These are phyloP conservation scores for Elsinoe necatrix DNA, from an alignment of 2,329 filamentous ascomycete genomes.

Conservation along the genomic window DNA sequence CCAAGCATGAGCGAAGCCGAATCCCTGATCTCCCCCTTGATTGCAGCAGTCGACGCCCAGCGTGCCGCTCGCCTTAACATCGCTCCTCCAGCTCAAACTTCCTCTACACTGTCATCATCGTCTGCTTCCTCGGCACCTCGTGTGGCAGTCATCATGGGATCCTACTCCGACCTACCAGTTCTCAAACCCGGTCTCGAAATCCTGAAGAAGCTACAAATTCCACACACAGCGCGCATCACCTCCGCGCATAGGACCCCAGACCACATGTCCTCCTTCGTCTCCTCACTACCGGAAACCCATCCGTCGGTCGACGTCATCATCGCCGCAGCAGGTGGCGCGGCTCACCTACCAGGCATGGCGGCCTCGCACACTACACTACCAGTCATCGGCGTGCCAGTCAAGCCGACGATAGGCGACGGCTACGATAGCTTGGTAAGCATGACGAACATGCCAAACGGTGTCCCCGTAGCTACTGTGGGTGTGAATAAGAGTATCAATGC, in stretches of 20 bases:
- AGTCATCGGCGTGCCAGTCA: conserved; percentile 45
- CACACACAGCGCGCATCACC: conserved; percentile 65
- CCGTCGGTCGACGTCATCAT: conserved; percentile 39
- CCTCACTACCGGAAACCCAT: conserved; percentile 27
- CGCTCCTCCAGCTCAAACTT: conserved; percentile 29
- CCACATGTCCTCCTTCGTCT: conserved; percentile 40
- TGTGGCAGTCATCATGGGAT: conserved; percentile 76
- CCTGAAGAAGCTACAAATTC: conserved; percentile 60
- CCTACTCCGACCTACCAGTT: conserved; percentile 65
- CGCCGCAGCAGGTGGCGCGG: conserved; percentile 42
- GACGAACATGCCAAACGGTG: conserved; percentile 44
- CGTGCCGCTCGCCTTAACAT: conserved; percentile 43
- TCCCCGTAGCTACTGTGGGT: conserved; percentile 35
- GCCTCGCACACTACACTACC: conserved; percentile 43
- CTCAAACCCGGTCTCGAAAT: conserved; percentile 59
- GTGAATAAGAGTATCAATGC: conserved; percentile 42
- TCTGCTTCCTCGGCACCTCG: conserved; percentile 17
- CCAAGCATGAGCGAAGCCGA: conserved; percentile 60
- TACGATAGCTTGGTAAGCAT: conserved; percentile 44
- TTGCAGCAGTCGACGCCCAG: conserved; percentile 51
- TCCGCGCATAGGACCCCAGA: conserved; percentile 54
- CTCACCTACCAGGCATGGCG: conserved; percentile 45
- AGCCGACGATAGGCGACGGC: conserved; percentile 42
- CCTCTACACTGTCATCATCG: no score
- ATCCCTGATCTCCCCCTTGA: conserved; percentile 58